Evolutionary conservation across 768 basidiomycete species (phyloP).

Genomic region (Tulasnella calospora): DNA sequence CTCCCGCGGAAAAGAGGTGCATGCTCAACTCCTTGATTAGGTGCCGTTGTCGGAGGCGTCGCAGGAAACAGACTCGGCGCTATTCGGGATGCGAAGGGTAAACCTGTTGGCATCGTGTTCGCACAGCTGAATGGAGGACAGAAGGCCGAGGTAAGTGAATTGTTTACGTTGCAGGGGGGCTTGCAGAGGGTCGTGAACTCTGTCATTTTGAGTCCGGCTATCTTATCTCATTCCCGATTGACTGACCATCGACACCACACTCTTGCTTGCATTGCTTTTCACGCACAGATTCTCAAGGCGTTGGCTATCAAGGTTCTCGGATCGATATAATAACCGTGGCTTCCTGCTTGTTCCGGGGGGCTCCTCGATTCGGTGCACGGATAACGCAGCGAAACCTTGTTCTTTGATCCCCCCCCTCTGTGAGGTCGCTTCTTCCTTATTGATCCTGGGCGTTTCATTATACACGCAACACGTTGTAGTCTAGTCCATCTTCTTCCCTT

Average conservation of each 20-base stretch:
- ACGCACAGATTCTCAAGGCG: constrained; percentile 53
- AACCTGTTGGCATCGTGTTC: constrained; percentile 88
- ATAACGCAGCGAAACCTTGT: not conserved
- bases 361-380: not conserved
- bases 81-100: constrained; percentile 86
- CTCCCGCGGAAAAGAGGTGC: not conserved
- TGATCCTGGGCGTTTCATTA: not conserved
- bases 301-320: constrained; percentile 27
- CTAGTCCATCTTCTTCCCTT: not conserved
- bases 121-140: constrained; percentile 64
- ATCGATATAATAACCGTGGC: constrained; percentile 21
- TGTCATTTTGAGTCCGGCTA: constrained; percentile 20
- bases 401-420: not conserved
- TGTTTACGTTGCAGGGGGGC: not conserved
- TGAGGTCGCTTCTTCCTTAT: not conserved
- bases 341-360: not conserved
- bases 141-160: constrained; percentile 72
- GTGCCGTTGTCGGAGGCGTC: constrained; percentile 76
- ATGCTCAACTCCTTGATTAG: constrained; percentile 10
- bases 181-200: not conserved
- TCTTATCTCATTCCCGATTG: constrained; percentile 1
- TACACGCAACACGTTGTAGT: constrained; percentile 10
- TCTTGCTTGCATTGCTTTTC: not conserved
- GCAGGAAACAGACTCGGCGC: constrained; percentile 90
- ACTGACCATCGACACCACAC: not conserved